These are phyloP conservation scores for Pseudozyma flocculosa DNA, from an alignment of 1,284 basidiomycete species.

Conservation along the genomic window DNA sequence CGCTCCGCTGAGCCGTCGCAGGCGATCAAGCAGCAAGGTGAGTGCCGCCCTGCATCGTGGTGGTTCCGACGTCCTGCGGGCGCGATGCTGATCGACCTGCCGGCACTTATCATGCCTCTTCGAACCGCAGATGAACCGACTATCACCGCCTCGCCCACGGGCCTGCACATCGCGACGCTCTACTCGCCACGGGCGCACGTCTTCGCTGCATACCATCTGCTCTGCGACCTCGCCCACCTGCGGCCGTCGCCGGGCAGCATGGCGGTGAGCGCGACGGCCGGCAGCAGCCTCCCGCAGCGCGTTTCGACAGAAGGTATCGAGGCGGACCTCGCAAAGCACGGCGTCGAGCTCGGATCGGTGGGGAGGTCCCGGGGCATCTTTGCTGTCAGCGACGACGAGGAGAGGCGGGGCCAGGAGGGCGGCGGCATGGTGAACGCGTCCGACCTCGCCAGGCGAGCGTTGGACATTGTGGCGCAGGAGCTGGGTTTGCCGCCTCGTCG, in stretches of 20 bases:
- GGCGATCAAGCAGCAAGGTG: neutral
- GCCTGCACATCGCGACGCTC: conserved; percentile 4
- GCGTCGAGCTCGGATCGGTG: conserved; percentile 13
- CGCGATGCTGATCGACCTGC: no score
- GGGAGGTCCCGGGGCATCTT: conserved; percentile 10
- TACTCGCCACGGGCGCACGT: conserved; percentile 17
- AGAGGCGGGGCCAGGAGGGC: neutral
- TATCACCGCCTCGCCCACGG: neutral
- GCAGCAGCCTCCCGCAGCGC: conserved; percentile 16
- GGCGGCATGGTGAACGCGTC: conserved; percentile 1
- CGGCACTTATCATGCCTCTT: no score
- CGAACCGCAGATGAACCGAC: neutral
- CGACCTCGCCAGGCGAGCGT: conserved; percentile 14
- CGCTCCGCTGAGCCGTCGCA: neutral
- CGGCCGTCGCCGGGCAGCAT: conserved; percentile 9
- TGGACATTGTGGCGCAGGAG: conserved; percentile 13
- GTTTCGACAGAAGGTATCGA: conserved; percentile 3
- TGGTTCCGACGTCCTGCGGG: no score
- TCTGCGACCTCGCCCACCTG: neutral
- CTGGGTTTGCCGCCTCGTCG: conserved; percentile 6
- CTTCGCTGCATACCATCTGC: neutral
- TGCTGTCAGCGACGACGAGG: neutral
- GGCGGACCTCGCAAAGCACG: conserved; percentile 1
- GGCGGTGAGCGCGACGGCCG: conserved; percentile 6
- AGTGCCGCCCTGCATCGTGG: no score